Percentiles rank a stretch among this genome's conserved stretches.
Evolutionary conservation across 352 stramenopile species (phyloP).

Genomic region (Globisporangium nodosum): DNA sequence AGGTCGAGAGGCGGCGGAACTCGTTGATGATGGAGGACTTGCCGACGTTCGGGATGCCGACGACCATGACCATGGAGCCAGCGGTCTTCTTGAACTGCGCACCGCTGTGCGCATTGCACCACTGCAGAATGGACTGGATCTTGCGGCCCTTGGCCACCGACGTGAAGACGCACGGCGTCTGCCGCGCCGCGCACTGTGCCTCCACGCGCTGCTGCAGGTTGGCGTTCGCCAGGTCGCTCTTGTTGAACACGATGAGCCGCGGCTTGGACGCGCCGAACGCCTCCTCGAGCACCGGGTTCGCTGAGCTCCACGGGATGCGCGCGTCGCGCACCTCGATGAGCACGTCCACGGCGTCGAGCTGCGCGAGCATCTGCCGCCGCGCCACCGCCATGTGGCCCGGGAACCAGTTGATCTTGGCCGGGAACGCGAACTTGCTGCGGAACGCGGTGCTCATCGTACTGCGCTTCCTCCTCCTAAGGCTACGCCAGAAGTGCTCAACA

Average conservation of each 20-base stretch:
- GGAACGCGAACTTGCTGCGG: slow-evolving; percentile 71
- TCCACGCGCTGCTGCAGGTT: slow-evolving; percentile 81
- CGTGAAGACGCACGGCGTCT: slow-evolving; percentile 69
- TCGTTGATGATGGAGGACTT: slow-evolving; percentile 90
- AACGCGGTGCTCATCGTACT: slow-evolving; percentile 49
- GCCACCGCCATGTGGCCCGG: slow-evolving; percentile 81
- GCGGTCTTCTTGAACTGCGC: slow-evolving; percentile 82
- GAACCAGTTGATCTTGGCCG: slow-evolving; percentile 86
- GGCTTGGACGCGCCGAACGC: slow-evolving; percentile 74
- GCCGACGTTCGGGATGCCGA: slow-evolving; percentile 88
- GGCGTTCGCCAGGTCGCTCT: slow-evolving; percentile 80
- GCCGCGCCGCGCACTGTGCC: slow-evolving; percentile 37
- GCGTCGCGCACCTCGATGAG: slow-evolving; percentile 82
- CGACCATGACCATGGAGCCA: slow-evolving; percentile 86
- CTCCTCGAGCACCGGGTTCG: slow-evolving; percentile 76
- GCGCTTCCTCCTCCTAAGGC: too few species aligned
- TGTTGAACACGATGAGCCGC: slow-evolving; percentile 84
- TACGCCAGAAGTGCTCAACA: background rate
- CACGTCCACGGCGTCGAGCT: slow-evolving; percentile 78
- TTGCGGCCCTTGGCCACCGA: slow-evolving; percentile 75
- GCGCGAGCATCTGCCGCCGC: slow-evolving; percentile 73
- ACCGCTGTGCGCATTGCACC: slow-evolving; percentile 67
- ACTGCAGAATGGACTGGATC: slow-evolving; percentile 69
- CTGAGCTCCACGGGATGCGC: slow-evolving; percentile 78
- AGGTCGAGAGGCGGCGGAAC: slow-evolving; percentile 69